Conservation (phyloP, 208 protist genomes). For the Trichomonas vaginalis region DNA sequence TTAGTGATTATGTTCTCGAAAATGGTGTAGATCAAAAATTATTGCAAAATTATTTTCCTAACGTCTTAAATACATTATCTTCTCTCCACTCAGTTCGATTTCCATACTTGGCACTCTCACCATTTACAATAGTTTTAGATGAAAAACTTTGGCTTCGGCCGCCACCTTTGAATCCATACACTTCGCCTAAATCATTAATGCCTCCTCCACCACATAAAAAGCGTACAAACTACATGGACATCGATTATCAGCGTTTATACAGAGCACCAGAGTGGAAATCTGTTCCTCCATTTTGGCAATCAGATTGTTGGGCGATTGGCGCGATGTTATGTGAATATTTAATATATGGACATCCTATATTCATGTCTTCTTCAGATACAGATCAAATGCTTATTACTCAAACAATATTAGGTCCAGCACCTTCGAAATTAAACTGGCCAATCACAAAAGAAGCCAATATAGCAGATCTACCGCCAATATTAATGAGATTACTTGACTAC, state of each 20-base stretch:
- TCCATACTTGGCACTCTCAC: background rate
- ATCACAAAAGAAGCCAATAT: background rate
- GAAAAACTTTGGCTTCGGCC: background rate
- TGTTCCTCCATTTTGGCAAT: background rate
- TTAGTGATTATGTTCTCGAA: background rate
- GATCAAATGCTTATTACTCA: background rate
- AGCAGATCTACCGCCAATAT: background rate
- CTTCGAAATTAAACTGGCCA: background rate
- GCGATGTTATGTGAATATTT: background rate
- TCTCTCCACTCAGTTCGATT: background rate
- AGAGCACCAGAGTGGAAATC: constrained; percentile 8
- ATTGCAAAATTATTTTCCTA: background rate
- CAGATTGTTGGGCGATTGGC: background rate
- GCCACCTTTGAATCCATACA: constrained; percentile 7
- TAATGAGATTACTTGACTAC: background rate
- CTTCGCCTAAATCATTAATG: background rate
- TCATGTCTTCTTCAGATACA: background rate
- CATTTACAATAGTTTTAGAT: background rate
- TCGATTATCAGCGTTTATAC: background rate
- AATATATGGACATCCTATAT: background rate
- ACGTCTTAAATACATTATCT: background rate
- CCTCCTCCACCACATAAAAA: background rate
- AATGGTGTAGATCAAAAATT: background rate
- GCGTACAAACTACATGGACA: background rate
- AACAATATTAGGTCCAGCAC: background rate